Percentiles rank a stretch among this genome's conserved stretches.
phyloP scores from a whole-genome alignment of 2,329 filamentous ascomycete genomes.

The Exophiala mesophila region DNA sequence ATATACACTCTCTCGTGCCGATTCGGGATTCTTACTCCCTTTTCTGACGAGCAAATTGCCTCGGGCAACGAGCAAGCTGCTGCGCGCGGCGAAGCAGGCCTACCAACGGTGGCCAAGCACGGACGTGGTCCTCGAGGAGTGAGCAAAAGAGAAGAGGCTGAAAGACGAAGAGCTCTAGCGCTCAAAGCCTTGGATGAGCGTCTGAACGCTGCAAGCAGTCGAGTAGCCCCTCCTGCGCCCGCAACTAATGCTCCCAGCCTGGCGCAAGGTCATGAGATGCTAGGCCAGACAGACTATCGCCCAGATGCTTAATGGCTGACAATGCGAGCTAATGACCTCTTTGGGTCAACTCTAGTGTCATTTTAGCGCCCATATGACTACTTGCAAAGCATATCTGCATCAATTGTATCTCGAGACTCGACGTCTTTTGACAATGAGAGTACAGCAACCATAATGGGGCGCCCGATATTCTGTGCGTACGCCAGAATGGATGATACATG shows the following conservation, averaged over 20 bases:
- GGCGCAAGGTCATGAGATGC: constrained; percentile 26
- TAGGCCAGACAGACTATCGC: constrained; percentile 39
- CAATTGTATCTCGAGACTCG: no score
- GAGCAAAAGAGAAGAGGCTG: constrained; percentile 81
- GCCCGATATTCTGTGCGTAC: no score
- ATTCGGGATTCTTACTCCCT: constrained; percentile 75
- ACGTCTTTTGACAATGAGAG: no score
- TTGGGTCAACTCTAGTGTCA: no score
- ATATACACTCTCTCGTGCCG: constrained; percentile 72
- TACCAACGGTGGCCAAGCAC: constrained; percentile 55
- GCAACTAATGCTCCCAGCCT: constrained; percentile 28
- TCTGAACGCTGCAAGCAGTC: constrained; percentile 71
- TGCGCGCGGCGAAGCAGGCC: constrained; percentile 55
- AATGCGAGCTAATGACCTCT: background rate
- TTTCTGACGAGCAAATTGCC: constrained; percentile 74
- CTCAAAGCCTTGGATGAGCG: constrained; percentile 89
- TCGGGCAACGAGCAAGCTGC: constrained; percentile 67
- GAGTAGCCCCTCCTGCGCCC: constrained; percentile 38
- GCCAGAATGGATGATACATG: no score
- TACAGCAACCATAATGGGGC: no score
- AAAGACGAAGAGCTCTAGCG: constrained; percentile 80
- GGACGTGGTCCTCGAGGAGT: constrained; percentile 42
- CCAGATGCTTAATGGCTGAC: constrained; percentile 34
- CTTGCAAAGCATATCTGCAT: no score
- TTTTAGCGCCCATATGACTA: no score